phyloP scores from a whole-genome alignment of 2,329 filamentous ascomycete genomes.

The Claviceps cyperi region DNA sequence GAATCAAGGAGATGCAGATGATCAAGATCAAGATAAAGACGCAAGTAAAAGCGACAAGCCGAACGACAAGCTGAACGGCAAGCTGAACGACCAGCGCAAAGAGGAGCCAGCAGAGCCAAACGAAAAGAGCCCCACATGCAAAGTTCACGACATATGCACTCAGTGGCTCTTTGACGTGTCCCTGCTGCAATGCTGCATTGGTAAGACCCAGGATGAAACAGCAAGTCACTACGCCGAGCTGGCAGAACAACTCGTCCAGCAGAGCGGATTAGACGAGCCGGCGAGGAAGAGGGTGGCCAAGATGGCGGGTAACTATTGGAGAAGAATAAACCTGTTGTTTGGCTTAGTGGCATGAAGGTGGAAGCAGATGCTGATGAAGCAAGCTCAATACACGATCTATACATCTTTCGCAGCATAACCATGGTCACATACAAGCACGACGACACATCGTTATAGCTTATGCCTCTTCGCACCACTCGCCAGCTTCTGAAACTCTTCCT shows the following conservation, averaged over 20 bases:
- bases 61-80: too few relatives aligned
- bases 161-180: conserved; percentile 50
- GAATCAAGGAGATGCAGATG: background rate
- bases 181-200: conserved; percentile 34
- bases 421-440: background rate
- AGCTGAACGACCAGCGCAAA: conserved; percentile 1
- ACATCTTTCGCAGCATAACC: too few relatives aligned
- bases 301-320: conserved; percentile 64
- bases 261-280: conserved; percentile 33
- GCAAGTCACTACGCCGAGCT: conserved; percentile 27
- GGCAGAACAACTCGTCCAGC: conserved; percentile 28
- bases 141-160: conserved; percentile 31
- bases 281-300: conserved; percentile 42
- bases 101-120: background rate
- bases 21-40: background rate
- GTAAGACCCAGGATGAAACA: conserved; percentile 11
- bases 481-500: conserved; percentile 77
- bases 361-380: too few relatives aligned
- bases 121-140: conserved; percentile 11
- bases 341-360: conserved; percentile 44
- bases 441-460: conserved; percentile 50
- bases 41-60: conserved; percentile 1
- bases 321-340: conserved; percentile 68
- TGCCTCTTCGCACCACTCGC: conserved; percentile 84
- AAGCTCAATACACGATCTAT: too few relatives aligned